phyloP scores from a whole-genome alignment of 1,284 basidiomycete species.

The Fomes fomentarius region DNA sequence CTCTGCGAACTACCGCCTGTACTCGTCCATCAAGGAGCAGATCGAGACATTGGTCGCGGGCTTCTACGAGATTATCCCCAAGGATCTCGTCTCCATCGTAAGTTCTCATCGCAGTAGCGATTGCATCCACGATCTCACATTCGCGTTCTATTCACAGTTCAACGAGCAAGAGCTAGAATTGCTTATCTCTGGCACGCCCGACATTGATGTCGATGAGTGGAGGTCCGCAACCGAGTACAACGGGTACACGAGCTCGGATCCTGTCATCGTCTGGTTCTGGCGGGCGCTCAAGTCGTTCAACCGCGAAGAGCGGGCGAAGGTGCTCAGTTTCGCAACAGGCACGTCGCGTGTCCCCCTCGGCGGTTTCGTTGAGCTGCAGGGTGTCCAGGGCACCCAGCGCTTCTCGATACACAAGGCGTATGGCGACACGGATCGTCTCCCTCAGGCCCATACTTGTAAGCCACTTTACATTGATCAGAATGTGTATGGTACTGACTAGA shows the following conservation, averaged over 20 bases:
- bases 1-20: slow-evolving; percentile 89
- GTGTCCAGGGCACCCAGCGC: slow-evolving; percentile 92
- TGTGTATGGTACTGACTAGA: too few species aligned
- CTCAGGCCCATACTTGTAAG: slow-evolving; percentile 91
- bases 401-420: slow-evolving; percentile 97
- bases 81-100: slow-evolving; percentile 80
- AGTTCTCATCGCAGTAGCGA: slow-evolving; percentile 32
- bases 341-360: slow-evolving; percentile 94
- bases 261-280: slow-evolving; percentile 99
- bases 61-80: slow-evolving; percentile 96
- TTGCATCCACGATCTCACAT: slow-evolving; percentile 35
- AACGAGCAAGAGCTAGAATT: slow-evolving; percentile 98
- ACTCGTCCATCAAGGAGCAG: slow-evolving; percentile 96
- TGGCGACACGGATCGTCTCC: slow-evolving; percentile 83
- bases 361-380: slow-evolving; percentile 92
- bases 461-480: too few species aligned
- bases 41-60: slow-evolving; percentile 90
- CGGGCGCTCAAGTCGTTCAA: slow-evolving; percentile 97
- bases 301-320: slow-evolving; percentile 94
- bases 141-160: slow-evolving; percentile 74
- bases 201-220: slow-evolving; percentile 99
- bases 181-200: slow-evolving; percentile 97
- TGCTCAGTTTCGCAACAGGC: slow-evolving; percentile 95
- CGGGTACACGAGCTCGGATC: slow-evolving; percentile 85
- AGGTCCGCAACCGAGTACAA: slow-evolving; percentile 93